Conservation (phyloP, 768 basidiomycete genomes). For the Phaeotremella skinneri region DNA sequence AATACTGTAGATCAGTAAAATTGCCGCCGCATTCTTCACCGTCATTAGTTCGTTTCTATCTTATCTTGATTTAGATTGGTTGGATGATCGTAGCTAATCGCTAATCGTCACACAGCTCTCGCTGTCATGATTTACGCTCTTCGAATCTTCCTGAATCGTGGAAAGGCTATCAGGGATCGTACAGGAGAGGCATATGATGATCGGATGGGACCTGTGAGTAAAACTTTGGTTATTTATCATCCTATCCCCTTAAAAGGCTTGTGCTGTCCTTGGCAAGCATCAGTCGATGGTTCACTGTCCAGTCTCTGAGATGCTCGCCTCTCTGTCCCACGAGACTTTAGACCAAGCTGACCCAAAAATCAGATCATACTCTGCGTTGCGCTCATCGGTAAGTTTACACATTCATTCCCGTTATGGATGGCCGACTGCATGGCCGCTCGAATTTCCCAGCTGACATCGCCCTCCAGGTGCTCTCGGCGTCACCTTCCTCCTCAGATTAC, state of each 20-base stretch:
- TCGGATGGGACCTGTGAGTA: slow-evolving; percentile 86
- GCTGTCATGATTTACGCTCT: slow-evolving; percentile 96
- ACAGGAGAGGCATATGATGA: slow-evolving; percentile 96
- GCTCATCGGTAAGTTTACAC: background rate
- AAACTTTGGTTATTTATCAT: slow-evolving; percentile 1
- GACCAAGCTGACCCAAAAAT: slow-evolving; percentile 1
- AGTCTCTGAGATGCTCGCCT: no score
- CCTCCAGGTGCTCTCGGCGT: background rate
- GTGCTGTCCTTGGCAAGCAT: no score
- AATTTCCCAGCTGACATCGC: background rate
- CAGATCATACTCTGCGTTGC: background rate
- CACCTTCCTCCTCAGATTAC: background rate
- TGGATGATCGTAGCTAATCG: background rate
- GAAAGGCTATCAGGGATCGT: slow-evolving; percentile 82
- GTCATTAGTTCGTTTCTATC: slow-evolving; percentile 67
- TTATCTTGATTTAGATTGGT: background rate
- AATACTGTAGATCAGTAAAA: slow-evolving; percentile 73
- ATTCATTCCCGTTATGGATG: background rate
- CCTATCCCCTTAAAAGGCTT: no score
- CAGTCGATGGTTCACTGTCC: no score
- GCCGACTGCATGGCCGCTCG: background rate
- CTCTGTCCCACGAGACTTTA: background rate
- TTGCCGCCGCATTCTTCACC: slow-evolving; percentile 95
- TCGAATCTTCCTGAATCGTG: slow-evolving; percentile 94
- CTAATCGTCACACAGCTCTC: slow-evolving; percentile 63